These are phyloP conservation scores for Aspergillus glaucus DNA, from an alignment of 2,329 filamentous ascomycete species.

Conservation along the genomic window DNA sequence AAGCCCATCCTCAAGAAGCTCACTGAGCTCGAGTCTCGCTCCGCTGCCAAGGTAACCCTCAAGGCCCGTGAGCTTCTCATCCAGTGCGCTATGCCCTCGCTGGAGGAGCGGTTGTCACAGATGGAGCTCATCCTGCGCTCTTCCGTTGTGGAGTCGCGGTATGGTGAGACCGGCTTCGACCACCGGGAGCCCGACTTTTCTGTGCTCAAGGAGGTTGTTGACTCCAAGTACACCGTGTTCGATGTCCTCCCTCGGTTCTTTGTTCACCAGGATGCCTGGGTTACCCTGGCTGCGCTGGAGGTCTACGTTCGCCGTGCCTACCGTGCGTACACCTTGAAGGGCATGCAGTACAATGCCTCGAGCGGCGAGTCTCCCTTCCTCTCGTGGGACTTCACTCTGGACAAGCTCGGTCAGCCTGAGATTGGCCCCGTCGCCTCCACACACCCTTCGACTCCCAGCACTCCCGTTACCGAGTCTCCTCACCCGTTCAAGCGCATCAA, in stretches of 20 bases:
- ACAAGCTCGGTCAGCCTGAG: slow-evolving; percentile 87
- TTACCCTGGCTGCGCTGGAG: slow-evolving; percentile 85
- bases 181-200: slow-evolving; percentile 88
- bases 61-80: slow-evolving; percentile 98
- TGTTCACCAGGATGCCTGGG: slow-evolving; percentile 87
- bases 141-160: slow-evolving; percentile 91
- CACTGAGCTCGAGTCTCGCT: slow-evolving; percentile 80
- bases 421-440: slow-evolving; percentile 72
- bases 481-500: slow-evolving; percentile 73
- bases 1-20: slow-evolving; percentile 75
- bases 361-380: slow-evolving; percentile 62
- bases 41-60: slow-evolving; percentile 88
- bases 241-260: slow-evolving; percentile 96
- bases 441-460: slow-evolving; percentile 77
- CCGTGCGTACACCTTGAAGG: slow-evolving; percentile 87
- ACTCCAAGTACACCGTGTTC: slow-evolving; percentile 97
- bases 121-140: slow-evolving; percentile 99
- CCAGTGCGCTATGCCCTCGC: slow-evolving; percentile 88
- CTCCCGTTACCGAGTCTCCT: slow-evolving; percentile 53
- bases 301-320: slow-evolving; percentile 96
- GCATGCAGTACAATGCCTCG: slow-evolving; percentile 78
- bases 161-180: slow-evolving; percentile 94
- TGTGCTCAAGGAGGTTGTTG: slow-evolving; percentile 93
- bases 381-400: slow-evolving; percentile 92
- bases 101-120: slow-evolving; percentile 89